A percentile compares a stretch with the other conserved stretches of the same genome.
Conservation (phyloP, 1,284 basidiomycete species). For the Grifola frondosa region DNA sequence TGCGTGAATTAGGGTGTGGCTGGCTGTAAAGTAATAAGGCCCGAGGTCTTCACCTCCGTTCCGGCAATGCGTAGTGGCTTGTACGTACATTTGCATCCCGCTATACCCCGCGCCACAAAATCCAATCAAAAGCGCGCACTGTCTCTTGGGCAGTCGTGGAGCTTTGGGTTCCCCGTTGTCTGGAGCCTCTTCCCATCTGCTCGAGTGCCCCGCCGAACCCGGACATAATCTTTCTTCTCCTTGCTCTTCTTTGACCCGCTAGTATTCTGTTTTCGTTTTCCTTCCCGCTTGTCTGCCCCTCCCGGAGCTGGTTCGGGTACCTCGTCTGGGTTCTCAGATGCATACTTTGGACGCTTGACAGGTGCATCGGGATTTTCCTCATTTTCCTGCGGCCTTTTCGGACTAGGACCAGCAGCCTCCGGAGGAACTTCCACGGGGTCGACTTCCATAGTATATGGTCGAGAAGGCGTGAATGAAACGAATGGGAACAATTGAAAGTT, state of each 20-base stretch:
- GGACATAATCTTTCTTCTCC: conserved; percentile 16
- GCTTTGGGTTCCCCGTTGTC: conserved; percentile 32
- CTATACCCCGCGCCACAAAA: conserved; percentile 84
- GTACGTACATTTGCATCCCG: conserved; percentile 93
- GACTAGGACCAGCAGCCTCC: conserved; percentile 5
- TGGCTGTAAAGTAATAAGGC: conserved; percentile 39
- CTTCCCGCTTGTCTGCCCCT: background rate
- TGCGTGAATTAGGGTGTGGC: conserved; percentile 58
- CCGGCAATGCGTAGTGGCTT: too few species aligned
- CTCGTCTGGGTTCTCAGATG: background rate
- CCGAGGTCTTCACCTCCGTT: too few species aligned
- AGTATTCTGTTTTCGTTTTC: conserved; percentile 13
- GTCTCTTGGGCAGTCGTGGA: conserved; percentile 68
- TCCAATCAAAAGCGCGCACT: conserved; percentile 72
- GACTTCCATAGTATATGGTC: conserved; percentile 7
- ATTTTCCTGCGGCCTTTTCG: conserved; percentile 15
- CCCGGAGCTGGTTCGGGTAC: background rate
- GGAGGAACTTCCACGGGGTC: background rate
- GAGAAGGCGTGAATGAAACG: too few species aligned
- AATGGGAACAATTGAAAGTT: too few species aligned
- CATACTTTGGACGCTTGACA: conserved; percentile 16
- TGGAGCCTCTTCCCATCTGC: conserved; percentile 30
- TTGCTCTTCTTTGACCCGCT: conserved; percentile 23
- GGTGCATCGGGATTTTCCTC: background rate
- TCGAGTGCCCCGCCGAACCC: conserved; percentile 28